Conservation (phyloP, 2,329 filamentous ascomycete species). For the Elsinoe australis region DNA sequence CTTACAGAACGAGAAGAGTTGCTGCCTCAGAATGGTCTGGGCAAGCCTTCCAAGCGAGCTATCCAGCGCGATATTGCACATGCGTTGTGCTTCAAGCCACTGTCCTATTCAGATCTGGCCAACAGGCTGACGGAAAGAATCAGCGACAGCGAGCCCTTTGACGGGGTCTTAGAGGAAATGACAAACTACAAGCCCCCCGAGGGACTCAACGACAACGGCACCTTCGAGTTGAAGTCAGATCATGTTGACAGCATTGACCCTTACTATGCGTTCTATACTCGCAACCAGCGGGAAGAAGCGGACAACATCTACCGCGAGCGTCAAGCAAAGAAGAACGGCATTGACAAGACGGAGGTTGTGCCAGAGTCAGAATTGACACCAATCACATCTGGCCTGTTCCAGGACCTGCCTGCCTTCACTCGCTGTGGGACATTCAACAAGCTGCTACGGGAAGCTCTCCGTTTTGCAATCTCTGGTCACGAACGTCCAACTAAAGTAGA, state of each 20-base stretch:
- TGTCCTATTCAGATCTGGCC: slow-evolving; percentile 89
- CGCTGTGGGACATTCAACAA: slow-evolving; percentile 79
- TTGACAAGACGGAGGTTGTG: slow-evolving; percentile 72
- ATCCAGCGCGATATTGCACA: slow-evolving; percentile 88
- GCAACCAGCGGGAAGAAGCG: slow-evolving; percentile 93
- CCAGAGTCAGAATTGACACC: slow-evolving; percentile 78
- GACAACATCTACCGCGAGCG: slow-evolving; percentile 81
- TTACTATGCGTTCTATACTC: slow-evolving; percentile 91
- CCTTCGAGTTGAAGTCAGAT: slow-evolving; percentile 82
- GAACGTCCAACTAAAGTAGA: slow-evolving; percentile 61
- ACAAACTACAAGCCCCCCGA: slow-evolving; percentile 85
- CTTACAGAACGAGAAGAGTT: slow-evolving; percentile 82
- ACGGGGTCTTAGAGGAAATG: slow-evolving; percentile 75
- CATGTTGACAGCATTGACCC: slow-evolving; percentile 86
- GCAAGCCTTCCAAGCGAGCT: slow-evolving; percentile 43
- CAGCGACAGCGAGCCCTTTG: slow-evolving; percentile 81
- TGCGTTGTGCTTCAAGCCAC: slow-evolving; percentile 88
- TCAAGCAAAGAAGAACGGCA: slow-evolving; percentile 80
- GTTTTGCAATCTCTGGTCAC: slow-evolving; percentile 67
- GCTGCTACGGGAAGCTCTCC: slow-evolving; percentile 77
- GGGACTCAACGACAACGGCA: slow-evolving; percentile 84
- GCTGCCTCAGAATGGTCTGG: slow-evolving; percentile 53
- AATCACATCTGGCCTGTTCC: slow-evolving; percentile 70
- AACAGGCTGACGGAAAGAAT: slow-evolving; percentile 81
- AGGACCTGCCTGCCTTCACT: slow-evolving; percentile 69